Percentiles rank a stretch among this genome's conserved stretches.
Evolutionary conservation across 208 protist genomes (phyloP).

Genomic region (Crithidia expoeki): DNA sequence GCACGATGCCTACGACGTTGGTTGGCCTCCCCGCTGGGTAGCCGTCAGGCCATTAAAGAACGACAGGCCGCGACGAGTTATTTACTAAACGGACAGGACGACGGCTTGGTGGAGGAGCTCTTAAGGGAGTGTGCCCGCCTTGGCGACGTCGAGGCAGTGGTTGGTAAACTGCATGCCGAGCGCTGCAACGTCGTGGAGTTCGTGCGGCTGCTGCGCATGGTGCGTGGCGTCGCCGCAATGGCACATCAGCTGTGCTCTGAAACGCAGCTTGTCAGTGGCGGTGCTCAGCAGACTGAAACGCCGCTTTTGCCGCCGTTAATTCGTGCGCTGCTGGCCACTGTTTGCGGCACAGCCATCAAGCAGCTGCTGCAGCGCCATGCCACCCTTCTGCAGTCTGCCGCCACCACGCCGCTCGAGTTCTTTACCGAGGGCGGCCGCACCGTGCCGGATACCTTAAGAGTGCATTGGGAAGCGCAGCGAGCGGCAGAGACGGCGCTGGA

Average conservation of each 20-base stretch:
- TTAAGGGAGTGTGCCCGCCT: constrained; percentile 68
- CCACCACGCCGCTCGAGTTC: constrained; percentile 69
- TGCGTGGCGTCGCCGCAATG: constrained; percentile 36
- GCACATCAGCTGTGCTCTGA: constrained; percentile 28
- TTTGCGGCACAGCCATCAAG: constrained; percentile 26
- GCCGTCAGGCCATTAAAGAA: constrained; percentile 31
- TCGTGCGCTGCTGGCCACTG: constrained; percentile 26
- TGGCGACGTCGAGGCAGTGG: constrained; percentile 78
- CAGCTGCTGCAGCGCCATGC: constrained; percentile 44
- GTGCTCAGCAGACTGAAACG: too few relatives aligned
- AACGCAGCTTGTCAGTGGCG: too few relatives aligned
- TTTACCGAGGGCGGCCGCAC: constrained; percentile 36
- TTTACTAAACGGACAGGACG: constrained; percentile 45
- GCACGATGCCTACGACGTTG: constrained; percentile 65
- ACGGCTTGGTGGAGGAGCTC: constrained; percentile 49
- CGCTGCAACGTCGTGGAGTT: constrained; percentile 79
- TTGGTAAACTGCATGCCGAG: constrained; percentile 79
- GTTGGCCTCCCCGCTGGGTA: constrained; percentile 66
- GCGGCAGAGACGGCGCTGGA: constrained; percentile 48
- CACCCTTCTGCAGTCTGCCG: constrained; percentile 43
- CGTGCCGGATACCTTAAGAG: constrained; percentile 33
- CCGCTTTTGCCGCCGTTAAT: constrained; percentile 38
- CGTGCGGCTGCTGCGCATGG: constrained; percentile 64
- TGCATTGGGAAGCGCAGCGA: constrained; percentile 47
- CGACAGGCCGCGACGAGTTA: constrained; percentile 61